Percentiles rank a stretch among this genome's conserved stretches.
Conservation (phyloP, 768 basidiomycete genomes). For the Gloeopeniophorella convolvens region DNA sequence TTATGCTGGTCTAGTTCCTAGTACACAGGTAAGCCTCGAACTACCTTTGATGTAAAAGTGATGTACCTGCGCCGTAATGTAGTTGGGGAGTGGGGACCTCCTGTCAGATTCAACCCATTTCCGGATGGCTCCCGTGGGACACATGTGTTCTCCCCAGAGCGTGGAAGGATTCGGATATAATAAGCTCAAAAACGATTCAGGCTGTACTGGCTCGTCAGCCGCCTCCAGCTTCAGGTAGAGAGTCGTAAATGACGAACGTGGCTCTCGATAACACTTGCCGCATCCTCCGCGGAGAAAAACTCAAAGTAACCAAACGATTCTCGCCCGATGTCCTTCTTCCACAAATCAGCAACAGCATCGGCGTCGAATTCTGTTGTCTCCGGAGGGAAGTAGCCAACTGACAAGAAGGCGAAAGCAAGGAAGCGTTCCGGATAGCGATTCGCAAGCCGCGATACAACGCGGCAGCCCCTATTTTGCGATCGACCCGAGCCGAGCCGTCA, state of each 20-base stretch:
- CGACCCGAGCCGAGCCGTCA: too few species aligned
- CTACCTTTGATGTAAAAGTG: background rate
- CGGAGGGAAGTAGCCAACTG: slow-evolving; percentile 31
- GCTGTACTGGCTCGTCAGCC: too few species aligned
- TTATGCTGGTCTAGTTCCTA: slow-evolving; percentile 23
- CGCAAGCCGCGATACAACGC: slow-evolving; percentile 31
- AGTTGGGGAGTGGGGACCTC: background rate
- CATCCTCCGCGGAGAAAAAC: slow-evolving; percentile 30
- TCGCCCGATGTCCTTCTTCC: slow-evolving; percentile 28
- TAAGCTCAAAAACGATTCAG: slow-evolving; percentile 35
- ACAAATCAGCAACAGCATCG: slow-evolving; percentile 27
- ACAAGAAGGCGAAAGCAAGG: slow-evolving; percentile 33
- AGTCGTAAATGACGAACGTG: slow-evolving; percentile 25
- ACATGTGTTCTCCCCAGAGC: slow-evolving; percentile 32
- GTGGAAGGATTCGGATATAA: slow-evolving; percentile 31
- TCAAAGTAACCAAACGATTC: slow-evolving; percentile 40
- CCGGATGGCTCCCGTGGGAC: slow-evolving; percentile 32
- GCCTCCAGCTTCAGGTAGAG: background rate
- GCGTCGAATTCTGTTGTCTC: slow-evolving; percentile 22
- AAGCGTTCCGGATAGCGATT: slow-evolving; percentile 36
- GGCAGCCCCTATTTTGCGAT: slow-evolving; percentile 30
- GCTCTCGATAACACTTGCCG: slow-evolving; percentile 29
- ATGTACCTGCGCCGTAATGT: background rate
- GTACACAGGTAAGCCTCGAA: background rate
- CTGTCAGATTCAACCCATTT: slow-evolving; percentile 13